phyloP scores from a whole-genome alignment of 2,329 filamentous ascomycete species.

The Hypoxylon sp. region DNA sequence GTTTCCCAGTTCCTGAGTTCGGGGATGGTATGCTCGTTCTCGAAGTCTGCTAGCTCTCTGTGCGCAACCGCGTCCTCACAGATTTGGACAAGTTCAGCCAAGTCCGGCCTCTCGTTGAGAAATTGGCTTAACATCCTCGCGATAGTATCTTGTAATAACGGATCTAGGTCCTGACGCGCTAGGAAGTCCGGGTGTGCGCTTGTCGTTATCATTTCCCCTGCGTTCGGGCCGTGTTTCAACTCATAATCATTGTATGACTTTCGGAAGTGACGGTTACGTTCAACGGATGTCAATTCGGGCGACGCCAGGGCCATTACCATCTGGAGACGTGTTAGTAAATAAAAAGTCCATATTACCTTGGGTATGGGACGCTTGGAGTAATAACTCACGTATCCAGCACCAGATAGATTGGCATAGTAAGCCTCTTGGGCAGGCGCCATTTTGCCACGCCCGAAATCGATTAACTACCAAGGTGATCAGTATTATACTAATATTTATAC shows the following conservation, averaged over 20 bases:
- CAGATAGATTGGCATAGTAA: neutral
- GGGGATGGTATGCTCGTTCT: neutral
- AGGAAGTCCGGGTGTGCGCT: neutral
- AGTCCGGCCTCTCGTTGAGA: neutral
- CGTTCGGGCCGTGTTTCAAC: neutral
- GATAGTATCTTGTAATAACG: slow-evolving; percentile 3
- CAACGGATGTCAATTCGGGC: neutral
- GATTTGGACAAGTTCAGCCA: neutral
- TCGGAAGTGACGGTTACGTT: neutral
- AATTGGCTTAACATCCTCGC: neutral
- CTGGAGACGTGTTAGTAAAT: slow-evolving; percentile 12
- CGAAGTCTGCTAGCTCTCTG: neutral
- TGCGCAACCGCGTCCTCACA: slow-evolving; percentile 8
- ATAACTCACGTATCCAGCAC: slow-evolving; percentile 10
- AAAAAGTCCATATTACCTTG: neutral
- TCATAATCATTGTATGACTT: neutral
- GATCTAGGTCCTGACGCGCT: neutral
- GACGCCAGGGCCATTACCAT: neutral
- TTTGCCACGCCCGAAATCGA: slow-evolving; percentile 33
- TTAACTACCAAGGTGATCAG: slow-evolving; percentile 23
- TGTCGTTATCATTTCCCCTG: neutral
- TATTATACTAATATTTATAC: neutral
- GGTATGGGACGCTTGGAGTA: neutral
- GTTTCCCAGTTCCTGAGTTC: neutral
- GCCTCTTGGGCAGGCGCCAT: neutral